Conservation (phyloP, 345 rosid species). For the Eucalyptus paniculata region DNA sequence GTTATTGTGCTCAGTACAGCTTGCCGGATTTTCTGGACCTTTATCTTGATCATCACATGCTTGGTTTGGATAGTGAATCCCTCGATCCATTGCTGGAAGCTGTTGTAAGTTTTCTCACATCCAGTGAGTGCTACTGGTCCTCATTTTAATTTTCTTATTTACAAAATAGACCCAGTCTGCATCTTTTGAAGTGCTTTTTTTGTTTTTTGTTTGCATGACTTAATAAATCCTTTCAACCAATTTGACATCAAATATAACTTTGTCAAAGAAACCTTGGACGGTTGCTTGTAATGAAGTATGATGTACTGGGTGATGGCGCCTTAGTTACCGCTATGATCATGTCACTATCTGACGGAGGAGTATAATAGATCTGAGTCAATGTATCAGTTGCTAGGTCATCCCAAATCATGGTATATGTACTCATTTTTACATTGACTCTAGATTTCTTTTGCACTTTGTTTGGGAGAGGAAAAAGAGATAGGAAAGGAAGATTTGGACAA, state of each 20-base stretch:
- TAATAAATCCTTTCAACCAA: neutral
- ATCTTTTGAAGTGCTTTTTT: neutral
- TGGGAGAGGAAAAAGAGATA: neutral
- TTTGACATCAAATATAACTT: neutral
- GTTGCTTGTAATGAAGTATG: neutral
- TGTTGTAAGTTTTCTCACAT: conserved; percentile 63
- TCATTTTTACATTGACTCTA: neutral
- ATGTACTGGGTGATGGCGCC: neutral
- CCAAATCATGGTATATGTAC: neutral
- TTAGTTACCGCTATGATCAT: neutral
- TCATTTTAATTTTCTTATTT: neutral
- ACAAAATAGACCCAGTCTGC: neutral
- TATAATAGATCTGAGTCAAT: neutral
- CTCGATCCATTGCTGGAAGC: conserved; percentile 49
- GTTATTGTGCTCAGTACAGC: conserved; percentile 49
- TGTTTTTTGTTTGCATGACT: neutral
- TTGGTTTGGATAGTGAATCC: conserved; percentile 51
- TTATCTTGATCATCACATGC: conserved; percentile 66
- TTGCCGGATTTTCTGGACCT: conserved; percentile 89
- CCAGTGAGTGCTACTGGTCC: conserved; percentile 2
- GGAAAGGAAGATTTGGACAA: neutral
- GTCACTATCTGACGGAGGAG: neutral
- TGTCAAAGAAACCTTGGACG: neutral
- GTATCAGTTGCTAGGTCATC: neutral
- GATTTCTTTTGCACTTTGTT: neutral